Conservation (phyloP, 345 rosid species). For the Stellera chamaejasme region DNA sequence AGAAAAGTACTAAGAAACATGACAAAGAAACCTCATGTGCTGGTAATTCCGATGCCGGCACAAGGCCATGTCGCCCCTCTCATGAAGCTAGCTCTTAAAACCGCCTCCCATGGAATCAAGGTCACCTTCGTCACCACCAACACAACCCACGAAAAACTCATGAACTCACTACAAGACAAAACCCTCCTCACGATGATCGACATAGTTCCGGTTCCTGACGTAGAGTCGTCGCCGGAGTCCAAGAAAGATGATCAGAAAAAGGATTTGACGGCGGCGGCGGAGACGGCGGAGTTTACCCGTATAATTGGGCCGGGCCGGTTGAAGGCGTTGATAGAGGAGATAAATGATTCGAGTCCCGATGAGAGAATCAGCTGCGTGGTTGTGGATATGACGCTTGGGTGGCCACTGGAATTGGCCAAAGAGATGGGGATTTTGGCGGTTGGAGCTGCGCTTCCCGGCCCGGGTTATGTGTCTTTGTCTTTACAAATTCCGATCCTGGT, state of each 20-base stretch:
- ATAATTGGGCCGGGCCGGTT: conserved; percentile 9
- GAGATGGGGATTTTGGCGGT: conserved; percentile 15
- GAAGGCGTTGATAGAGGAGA: conserved; percentile 20
- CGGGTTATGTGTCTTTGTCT: conserved; percentile 9
- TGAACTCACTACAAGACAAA: conserved; percentile 8
- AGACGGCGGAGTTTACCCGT: not conserved
- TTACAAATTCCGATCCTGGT: conserved; percentile 14
- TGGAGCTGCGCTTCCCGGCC: conserved; percentile 11
- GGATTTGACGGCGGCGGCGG: too few relatives aligned
- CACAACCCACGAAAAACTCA: conserved; percentile 7
- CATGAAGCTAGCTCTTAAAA: conserved; percentile 20
- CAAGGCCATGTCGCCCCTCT: conserved; percentile 45
- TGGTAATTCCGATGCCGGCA: conserved; percentile 34
- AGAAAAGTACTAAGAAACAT: too few relatives aligned
- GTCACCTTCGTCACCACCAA: conserved; percentile 17
- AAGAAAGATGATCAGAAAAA: conserved; percentile 8
- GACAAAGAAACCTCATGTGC: conserved; percentile 15
- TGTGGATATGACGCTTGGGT: conserved; percentile 17
- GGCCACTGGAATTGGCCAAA: conserved; percentile 24
- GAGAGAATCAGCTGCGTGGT: conserved; percentile 23
- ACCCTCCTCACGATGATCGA: conserved; percentile 1
- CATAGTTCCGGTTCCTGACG: conserved; percentile 22
- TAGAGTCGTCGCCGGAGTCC: conserved; percentile 12
- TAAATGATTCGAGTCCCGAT: conserved; percentile 1
- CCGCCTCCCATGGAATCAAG: conserved; percentile 17